phyloP scores from a whole-genome alignment of 140 eudicot species.

The Cichorium intybus region DNA sequence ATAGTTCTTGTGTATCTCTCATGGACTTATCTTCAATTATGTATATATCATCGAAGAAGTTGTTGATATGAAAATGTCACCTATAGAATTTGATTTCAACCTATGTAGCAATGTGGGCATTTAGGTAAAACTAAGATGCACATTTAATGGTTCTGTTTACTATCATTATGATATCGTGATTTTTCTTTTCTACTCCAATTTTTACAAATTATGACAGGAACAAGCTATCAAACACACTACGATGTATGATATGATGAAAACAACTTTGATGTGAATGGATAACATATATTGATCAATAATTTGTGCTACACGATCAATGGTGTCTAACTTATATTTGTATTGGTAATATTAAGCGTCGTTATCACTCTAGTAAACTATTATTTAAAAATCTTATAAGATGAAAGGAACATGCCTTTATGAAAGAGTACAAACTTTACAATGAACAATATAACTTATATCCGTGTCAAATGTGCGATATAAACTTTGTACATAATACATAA shows the following conservation, averaged over 20 bases:
- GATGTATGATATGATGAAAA: conserved; percentile 80
- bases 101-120: conserved; percentile 79
- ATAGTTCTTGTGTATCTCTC: background rate
- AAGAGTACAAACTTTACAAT: background rate
- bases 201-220: conserved; percentile 42
- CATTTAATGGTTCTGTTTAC: background rate
- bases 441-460: background rate
- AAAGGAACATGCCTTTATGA: no score
- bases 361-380: no score
- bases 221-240: conserved; percentile 77
- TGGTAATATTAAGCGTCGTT: no score
- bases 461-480: background rate
- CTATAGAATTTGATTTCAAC: conserved; percentile 70
- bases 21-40: background rate
- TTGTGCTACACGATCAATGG: conserved; percentile 87
- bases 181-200: background rate
- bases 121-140: conserved; percentile 38
- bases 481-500: background rate
- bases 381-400: no score
- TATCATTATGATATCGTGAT: background rate
- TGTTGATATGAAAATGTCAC: conserved; percentile 67
- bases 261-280: conserved; percentile 53
- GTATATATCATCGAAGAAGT: conserved; percentile 49
- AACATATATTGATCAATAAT: conserved; percentile 55
- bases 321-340: no score